Evolutionary conservation across 805 yeast genomes (phyloP), one percentile per base, ranked within the genome.

Genomic region (Nakazawaea molendinolei): DNA sequence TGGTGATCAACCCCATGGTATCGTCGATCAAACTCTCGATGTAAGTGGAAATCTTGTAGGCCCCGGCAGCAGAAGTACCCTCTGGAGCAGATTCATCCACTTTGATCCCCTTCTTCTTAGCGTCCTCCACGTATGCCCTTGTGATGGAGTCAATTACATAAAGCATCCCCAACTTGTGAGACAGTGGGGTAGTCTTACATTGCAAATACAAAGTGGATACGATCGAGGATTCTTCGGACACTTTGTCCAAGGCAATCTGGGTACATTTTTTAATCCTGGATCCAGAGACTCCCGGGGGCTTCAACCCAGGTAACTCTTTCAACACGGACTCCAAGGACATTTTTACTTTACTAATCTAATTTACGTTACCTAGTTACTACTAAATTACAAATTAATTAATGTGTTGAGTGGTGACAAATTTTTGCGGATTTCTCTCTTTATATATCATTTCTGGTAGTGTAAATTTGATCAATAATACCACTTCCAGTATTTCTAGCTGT

Each of bases 201-300:
- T 82, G 74, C 34, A 77, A 66, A 51, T 71, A 71, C 46, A 85
- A 66, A 44, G 68, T 65, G 33, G 76, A 69, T 32, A 80, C 69
- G 36, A 84, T 57, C 43, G 69, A 66, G 18, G 80, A 65, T 46
- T 58, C 61, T 27, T 55, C 53, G 31, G 43, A 41, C 26, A 82
- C 81, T 56, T 86, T 74, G 46, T 71, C 72, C 42, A 79, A 67
- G 39, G 95, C 94, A 43, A 84, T 56, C 39, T 84, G 82, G 31
- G 90, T 84, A 53, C 89, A 66, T 52, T 79, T 79, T 58, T 85
- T 85, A 60, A 90, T 92, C 64, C 96, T 86, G 38, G 95, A 78
- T 29, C 97, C 97, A 20, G 97, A 87, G 36, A 90, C 92, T 42
- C 98, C 97, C 10, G 90, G 90, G 12, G 95, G 75, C 59, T 79